Conservation (phyloP, 2,329 filamentous ascomycete genomes). For the Neofusicoccum cordaticola region DNA sequence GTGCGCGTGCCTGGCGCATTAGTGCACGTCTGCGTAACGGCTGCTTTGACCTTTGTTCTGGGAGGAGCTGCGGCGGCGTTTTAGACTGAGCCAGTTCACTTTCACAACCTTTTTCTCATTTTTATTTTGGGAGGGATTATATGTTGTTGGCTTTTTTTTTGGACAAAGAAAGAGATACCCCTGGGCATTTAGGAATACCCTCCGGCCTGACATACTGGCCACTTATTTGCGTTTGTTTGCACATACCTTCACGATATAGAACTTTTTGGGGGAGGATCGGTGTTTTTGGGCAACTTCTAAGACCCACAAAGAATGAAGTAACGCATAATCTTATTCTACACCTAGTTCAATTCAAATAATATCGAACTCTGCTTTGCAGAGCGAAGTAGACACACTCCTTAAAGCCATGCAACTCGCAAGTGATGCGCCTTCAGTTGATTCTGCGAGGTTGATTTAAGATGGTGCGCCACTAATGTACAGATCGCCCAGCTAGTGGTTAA, state of each 20-base stretch:
- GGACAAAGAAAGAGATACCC: neutral
- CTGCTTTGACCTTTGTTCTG: neutral
- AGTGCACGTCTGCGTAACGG: neutral
- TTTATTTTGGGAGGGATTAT: neutral
- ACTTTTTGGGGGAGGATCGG: too few relatives aligned
- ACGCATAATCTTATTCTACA: too few relatives aligned
- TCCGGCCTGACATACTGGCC: neutral
- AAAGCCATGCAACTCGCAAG: neutral
- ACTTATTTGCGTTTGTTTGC: neutral
- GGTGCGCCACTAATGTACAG: neutral
- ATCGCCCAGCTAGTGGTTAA: slow-evolving; percentile 4
- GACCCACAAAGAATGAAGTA: too few relatives aligned
- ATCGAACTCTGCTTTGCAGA: too few relatives aligned
- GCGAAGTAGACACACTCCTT: too few relatives aligned
- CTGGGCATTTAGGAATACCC: neutral
- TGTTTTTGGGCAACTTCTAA: too few relatives aligned
- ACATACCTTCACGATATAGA: neutral
- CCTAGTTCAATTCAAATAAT: too few relatives aligned
- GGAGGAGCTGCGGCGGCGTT: neutral
- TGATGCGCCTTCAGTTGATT: neutral
- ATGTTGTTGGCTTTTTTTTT: neutral
- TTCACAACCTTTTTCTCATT: neutral
- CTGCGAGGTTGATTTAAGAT: neutral
- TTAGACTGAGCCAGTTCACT: neutral
- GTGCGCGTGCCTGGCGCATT: neutral